These are phyloP conservation scores for Gypsophila paniculata DNA, from an alignment of 179 eudicot genomes.

Conservation along the genomic window DNA sequence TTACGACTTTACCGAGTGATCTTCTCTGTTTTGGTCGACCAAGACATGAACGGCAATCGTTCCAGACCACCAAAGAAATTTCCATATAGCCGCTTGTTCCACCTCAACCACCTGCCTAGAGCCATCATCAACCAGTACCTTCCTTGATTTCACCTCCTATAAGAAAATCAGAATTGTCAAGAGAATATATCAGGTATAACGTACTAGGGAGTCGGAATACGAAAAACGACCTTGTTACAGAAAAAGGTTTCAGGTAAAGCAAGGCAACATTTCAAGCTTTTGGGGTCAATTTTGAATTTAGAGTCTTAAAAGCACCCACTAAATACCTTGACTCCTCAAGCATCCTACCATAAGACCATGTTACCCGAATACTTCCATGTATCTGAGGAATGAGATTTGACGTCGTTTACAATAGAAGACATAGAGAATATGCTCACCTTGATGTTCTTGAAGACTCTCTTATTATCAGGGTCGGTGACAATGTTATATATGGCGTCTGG, in stretches of 20 bases:
- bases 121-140: conserved; percentile 80
- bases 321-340: neutral
- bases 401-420: neutral
- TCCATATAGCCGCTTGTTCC: conserved; percentile 97
- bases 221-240: neutral
- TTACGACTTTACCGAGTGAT: conserved; percentile 55
- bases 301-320: neutral
- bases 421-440: conserved; percentile 40
- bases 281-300: neutral
- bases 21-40: conserved; percentile 88
- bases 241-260: neutral
- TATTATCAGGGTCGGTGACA: conserved; percentile 90
- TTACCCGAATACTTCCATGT: neutral
- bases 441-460: conserved; percentile 89
- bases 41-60: conserved; percentile 85
- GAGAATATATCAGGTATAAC: neutral
- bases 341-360: neutral
- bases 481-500: conserved; percentile 92
- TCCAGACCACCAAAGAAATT: conserved; percentile 98
- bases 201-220: neutral
- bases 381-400: neutral
- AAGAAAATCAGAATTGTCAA: conserved; percentile 9
- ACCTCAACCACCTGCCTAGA: conserved; percentile 84
- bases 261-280: neutral
- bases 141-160: conserved; percentile 89